Evolutionary conservation across 768 basidiomycete species (phyloP).

Genomic region (Xerocomus spinulosus): DNA sequence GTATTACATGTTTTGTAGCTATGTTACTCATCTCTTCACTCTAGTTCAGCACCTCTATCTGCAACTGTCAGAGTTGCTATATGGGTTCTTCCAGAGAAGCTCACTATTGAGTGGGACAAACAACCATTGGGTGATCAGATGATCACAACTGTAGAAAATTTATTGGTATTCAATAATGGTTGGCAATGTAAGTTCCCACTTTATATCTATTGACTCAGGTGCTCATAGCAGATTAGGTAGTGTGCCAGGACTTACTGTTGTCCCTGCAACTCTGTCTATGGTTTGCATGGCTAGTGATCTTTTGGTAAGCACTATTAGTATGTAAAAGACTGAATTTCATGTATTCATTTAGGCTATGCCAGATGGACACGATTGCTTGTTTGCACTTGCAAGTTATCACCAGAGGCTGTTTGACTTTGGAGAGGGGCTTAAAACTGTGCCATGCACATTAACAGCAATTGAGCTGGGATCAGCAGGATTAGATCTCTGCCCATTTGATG

Average conservation of each 20-base stretch:
- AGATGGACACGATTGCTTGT: background rate
- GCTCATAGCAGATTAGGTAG: background rate
- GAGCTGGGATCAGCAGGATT: background rate
- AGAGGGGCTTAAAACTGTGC: background rate
- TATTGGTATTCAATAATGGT: background rate
- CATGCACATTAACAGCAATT: background rate
- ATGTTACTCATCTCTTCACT: background rate
- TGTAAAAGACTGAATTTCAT: background rate
- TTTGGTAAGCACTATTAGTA: background rate
- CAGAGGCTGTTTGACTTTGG: background rate
- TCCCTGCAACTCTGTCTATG: background rate
- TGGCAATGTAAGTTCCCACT: background rate
- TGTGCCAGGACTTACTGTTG: background rate
- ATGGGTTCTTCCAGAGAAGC: background rate
- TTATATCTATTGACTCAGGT: background rate
- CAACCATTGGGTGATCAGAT: background rate
- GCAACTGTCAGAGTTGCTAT: background rate
- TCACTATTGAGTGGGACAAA: background rate
- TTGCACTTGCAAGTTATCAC: background rate
- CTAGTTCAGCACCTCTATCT: background rate
- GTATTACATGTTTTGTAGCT: background rate
- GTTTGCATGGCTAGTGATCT: background rate
- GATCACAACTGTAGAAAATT: background rate
- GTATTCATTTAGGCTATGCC: background rate
- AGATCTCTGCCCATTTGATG: background rate